Percentiles rank a stretch among this genome's conserved stretches.
phyloP scores from a whole-genome alignment of 345 rosid species.

The Murraya paniculata region DNA sequence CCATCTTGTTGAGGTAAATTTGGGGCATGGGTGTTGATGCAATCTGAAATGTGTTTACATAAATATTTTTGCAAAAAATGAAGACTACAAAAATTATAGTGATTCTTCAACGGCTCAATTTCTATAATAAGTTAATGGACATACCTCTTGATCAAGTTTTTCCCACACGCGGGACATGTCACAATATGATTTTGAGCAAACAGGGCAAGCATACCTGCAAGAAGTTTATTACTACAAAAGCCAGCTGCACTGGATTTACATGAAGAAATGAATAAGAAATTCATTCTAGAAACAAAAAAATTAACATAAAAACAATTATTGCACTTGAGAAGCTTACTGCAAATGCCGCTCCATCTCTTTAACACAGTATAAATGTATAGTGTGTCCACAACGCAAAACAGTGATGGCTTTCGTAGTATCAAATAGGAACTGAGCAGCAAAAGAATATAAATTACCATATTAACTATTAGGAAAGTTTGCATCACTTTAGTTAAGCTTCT shows the following conservation, averaged over 20 bases:
- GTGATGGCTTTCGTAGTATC: slow-evolving; percentile 62
- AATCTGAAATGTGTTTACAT: slow-evolving; percentile 30
- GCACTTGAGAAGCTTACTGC: slow-evolving; percentile 39
- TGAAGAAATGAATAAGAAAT: background rate
- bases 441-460: background rate
- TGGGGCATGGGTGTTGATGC: slow-evolving; percentile 55
- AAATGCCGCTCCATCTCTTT: slow-evolving; percentile 60
- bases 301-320: background rate
- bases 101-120: no score
- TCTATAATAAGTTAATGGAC: background rate
- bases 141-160: slow-evolving; percentile 46
- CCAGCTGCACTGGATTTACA: slow-evolving; percentile 6
- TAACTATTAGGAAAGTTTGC: background rate
- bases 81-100: background rate
- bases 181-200: slow-evolving; percentile 53
- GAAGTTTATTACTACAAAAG: slow-evolving; percentile 1
- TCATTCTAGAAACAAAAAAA: background rate
- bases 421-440: slow-evolving; percentile 54
- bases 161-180: slow-evolving; percentile 57
- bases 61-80: background rate
- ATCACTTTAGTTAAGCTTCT: background rate
- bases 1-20: slow-evolving; percentile 44
- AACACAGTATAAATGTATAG: slow-evolving; percentile 72
- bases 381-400: slow-evolving; percentile 72
- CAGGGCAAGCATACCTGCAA: slow-evolving; percentile 59